Evolutionary conservation across 2,329 filamentous ascomycete species (phyloP), one percentile per base, ranked within the genome.

Genomic region (Aureobasidium melanogenum): DNA sequence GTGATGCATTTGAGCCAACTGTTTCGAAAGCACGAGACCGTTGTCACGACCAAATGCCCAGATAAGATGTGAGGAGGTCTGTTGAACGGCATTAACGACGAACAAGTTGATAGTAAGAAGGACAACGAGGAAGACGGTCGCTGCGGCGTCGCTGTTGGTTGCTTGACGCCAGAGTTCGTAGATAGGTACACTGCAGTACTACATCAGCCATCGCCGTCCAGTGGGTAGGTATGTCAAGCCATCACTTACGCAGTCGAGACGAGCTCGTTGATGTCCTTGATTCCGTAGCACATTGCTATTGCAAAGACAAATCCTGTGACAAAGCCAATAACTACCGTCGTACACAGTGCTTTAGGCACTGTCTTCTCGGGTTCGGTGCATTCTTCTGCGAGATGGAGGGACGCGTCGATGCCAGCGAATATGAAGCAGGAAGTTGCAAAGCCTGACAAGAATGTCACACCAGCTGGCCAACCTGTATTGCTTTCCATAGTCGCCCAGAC

Each of bases 41-140:
- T 80, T 78, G 67, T 85, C 83, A 30, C 82, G 80, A 36, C 82
- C 80, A 15, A 81, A 70, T 1, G 77, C 74, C 79, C 79, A 81
- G 67, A 78, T 80, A 73, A 64, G 54, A n/a, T 64, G 64, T 24
- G 60, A 52, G 36, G 64, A 59, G 43, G 81, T 83, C 34, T 62
- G 61, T 9, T 51, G 46, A 12, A 51, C 14, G 30, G 55, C 61
- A 14, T 43, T 60, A n/a, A 55, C 34, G 5, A 54, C 50, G 47
- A 60, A 51, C 8, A 60, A 15, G n/a, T 22, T 19, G 26, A 60
- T 54, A 15, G 22, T 17, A 17, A 63, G 43, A 17, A 60, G 43
- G 15, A 50, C 46, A 4, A 22, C 54, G 8, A 62, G 34, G 34
- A 51, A 59, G 7, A 34, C 46, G 2, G 54, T 58, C 3, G 61